These are phyloP conservation scores for Hordeum vulgare DNA, from an alignment of 176 grass and related monocot genomes.

Conservation along the genomic window DNA sequence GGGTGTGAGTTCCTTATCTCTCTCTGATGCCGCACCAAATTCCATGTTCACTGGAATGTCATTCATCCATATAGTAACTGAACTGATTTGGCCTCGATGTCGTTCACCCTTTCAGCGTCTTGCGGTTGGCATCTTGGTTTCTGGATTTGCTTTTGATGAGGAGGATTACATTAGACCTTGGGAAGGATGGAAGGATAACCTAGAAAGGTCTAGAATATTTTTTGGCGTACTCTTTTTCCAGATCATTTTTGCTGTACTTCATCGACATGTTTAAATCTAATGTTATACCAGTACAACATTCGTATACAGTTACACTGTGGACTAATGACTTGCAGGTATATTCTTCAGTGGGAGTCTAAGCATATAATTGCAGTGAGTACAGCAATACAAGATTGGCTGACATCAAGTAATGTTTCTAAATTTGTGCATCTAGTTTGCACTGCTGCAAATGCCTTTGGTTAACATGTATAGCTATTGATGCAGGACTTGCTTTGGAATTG, in stretches of 20 bases:
- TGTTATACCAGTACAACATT: neutral
- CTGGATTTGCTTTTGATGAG: conserved; percentile 90
- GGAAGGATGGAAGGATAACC: conserved; percentile 92
- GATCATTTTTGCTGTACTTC: neutral
- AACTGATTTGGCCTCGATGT: conserved; percentile 19
- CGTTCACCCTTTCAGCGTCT: conserved; percentile 54
- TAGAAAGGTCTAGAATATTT: conserved; percentile 55
- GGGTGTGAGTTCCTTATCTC: conserved; percentile 69
- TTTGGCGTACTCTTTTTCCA: neutral
- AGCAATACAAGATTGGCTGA: conserved; percentile 96
- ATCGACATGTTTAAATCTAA: conserved; percentile 4
- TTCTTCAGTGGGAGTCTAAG: conserved; percentile 85
- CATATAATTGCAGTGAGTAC: conserved; percentile 90
- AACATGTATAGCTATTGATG: neutral
- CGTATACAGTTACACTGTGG: neutral
- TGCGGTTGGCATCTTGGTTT: conserved; percentile 76
- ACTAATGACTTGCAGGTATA: conserved; percentile 55
- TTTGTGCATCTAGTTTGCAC: neutral
- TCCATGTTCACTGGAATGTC: neutral
- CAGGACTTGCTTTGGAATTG: conserved; percentile 70
- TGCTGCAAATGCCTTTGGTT: neutral
- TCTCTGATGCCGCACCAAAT: neutral
- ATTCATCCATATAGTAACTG: neutral
- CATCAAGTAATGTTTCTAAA: conserved; percentile 71
- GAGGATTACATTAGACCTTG: conserved; percentile 82